Base-by-base conservation (phyloP, 2,329 filamentous ascomycete genomes). In the Venturia oleaginea region DNA sequence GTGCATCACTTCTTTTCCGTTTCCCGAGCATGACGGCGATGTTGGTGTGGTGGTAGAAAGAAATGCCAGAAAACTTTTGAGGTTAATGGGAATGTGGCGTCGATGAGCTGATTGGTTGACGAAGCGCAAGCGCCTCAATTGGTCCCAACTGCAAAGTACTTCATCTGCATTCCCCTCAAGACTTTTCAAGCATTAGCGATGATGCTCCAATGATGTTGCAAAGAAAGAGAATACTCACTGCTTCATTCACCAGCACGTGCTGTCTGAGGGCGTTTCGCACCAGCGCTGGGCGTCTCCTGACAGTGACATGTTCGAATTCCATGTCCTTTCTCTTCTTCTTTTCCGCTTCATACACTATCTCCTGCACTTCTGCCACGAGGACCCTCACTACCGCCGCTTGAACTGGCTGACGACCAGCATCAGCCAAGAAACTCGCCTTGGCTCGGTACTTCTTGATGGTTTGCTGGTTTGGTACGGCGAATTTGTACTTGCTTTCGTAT, bases 11-110 rank as follows among this genome's bases (percentile, higher is more conserved):
- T 32, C 79, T 75, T 71, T 80, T 80, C 46, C 79, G 71, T 70
- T 80, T 80, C 54, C 78, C 77, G 11, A 79, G 71, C 30, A 72
- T 70, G n/a, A 74, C 69, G 5, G 76, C 74, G 77, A 80, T 78
- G 61, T 32, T 67, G n/a, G n/a, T n/a, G 64, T 32, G 34, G 51
- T 32, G 27, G 15, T 34, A 57, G 34, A 19, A n/a, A 57, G 51
- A 10, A 55, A 34, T 57, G 30, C 10, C 5, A 15, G 30, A 57
- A 57, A 57, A 57, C 30, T 34, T 34, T n/a, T 57, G 51, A 57
- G 30, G 30, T 51, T 51, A 8, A 57, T 34, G n/a, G 24, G 15
- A 17, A 51, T 24, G 22, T 27, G 51, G 27, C 11, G 51, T 57
- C 30, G 30, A 57, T 27, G 51, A 34, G 27, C 30, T 57, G 30